Percentiles rank a stretch among this genome's conserved stretches.
These are phyloP conservation scores for Phytophthora brassicae DNA, from an alignment of 352 stramenopile species.

Conservation along the genomic window DNA sequence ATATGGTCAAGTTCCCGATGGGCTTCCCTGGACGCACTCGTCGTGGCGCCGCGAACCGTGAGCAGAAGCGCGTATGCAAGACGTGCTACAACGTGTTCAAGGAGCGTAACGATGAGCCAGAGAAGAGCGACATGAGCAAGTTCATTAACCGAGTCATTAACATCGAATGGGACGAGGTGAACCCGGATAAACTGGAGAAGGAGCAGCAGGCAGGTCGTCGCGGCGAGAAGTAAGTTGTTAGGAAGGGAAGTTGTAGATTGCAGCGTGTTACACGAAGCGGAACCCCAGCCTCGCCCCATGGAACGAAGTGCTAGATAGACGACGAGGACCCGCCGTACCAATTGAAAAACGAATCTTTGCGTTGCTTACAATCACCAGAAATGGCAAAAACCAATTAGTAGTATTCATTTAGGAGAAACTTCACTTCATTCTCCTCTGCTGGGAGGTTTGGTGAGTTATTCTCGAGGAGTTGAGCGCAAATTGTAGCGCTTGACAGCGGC, in stretches of 20 bases:
- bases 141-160: constrained; percentile 85
- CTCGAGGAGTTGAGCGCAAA: constrained; percentile 33
- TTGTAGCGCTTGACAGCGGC: constrained; percentile 56
- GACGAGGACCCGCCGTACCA: constrained; percentile 16
- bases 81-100: constrained; percentile 87
- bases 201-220: constrained; percentile 51
- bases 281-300: background rate
- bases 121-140: constrained; percentile 58
- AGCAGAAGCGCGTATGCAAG: constrained; percentile 84
- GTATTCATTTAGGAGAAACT: too few species aligned
- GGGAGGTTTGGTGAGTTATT: constrained; percentile 10
- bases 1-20: constrained; percentile 86
- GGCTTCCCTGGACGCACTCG: constrained; percentile 77
- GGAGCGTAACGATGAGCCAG: constrained; percentile 67
- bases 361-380: too few species aligned
- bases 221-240: constrained; percentile 49
- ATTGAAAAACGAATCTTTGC: constrained; percentile 17
- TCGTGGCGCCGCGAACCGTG: constrained; percentile 59
- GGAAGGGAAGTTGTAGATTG: constrained; percentile 20
- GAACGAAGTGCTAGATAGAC: constrained; percentile 25
- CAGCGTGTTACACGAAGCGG: background rate
- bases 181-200: constrained; percentile 78
- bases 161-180: constrained; percentile 90
- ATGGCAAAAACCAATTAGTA: too few species aligned
- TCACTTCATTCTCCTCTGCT: too few species aligned